phyloP scores from a whole-genome alignment of 2,329 filamentous ascomycete genomes.

The Aspergillus texensis region DNA sequence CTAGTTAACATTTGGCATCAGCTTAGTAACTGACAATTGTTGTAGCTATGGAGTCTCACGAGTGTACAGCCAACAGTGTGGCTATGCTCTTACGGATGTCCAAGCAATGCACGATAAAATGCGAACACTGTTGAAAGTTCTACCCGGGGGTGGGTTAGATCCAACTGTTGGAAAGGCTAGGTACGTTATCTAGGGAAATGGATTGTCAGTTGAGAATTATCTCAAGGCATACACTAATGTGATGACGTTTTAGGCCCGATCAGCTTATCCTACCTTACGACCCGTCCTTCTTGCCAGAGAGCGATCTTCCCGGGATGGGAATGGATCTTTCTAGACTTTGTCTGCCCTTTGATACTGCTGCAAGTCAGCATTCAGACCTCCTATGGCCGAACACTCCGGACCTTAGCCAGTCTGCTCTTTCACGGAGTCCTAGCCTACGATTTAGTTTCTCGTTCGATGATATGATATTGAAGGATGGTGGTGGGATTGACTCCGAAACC shows the following conservation, averaged over 20 bases:
- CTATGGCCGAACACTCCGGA: slow-evolving; percentile 37
- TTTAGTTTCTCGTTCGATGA: slow-evolving; percentile 54
- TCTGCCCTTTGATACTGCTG: slow-evolving; percentile 34
- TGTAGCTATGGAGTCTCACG: slow-evolving; percentile 75
- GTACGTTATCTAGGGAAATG: slow-evolving; percentile 47
- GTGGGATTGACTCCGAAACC: slow-evolving; percentile 44
- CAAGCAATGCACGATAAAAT: slow-evolving; percentile 75
- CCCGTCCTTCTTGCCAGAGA: slow-evolving; percentile 73
- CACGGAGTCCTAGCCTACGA: slow-evolving; percentile 35
- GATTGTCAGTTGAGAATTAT: neutral
- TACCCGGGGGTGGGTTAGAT: slow-evolving; percentile 66
- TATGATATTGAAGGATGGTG: slow-evolving; percentile 37
- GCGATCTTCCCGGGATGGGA: slow-evolving; percentile 63
- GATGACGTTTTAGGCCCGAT: slow-evolving; percentile 59
- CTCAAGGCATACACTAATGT: neutral
- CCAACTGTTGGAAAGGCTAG: slow-evolving; percentile 69
- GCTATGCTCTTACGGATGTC: slow-evolving; percentile 80
- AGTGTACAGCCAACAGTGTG: slow-evolving; percentile 84
- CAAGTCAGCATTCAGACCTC: slow-evolving; percentile 35
- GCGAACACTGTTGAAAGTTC: slow-evolving; percentile 64
- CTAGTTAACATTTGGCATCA: neutral
- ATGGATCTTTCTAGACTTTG: slow-evolving; percentile 54
- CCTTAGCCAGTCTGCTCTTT: slow-evolving; percentile 31
- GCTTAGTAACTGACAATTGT: neutral
- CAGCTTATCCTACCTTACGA: slow-evolving; percentile 81